Conservation (phyloP, 495 filamentous ascomycete species). For the Trichocladium uniseriatum region DNA sequence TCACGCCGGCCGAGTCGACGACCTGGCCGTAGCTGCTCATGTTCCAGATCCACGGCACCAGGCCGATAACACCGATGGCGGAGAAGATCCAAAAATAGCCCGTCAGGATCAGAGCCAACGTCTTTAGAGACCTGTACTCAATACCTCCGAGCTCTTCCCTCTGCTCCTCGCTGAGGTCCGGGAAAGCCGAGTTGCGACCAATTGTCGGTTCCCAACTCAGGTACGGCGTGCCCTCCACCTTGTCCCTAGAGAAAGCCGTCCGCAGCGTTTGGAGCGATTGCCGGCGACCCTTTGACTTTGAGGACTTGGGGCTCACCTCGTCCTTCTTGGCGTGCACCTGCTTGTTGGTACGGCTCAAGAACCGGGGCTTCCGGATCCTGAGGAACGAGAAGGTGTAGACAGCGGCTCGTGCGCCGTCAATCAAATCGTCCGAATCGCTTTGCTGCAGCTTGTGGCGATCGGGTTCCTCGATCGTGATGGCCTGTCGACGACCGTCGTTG, state of each 20-base stretch:
- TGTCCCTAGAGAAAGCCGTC: slow-evolving; percentile 34
- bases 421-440: slow-evolving; percentile 23
- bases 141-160: slow-evolving; percentile 89
- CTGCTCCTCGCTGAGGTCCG: slow-evolving; percentile 80
- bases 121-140: slow-evolving; percentile 86
- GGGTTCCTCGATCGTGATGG: slow-evolving; percentile 58
- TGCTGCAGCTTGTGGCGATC: slow-evolving; percentile 29
- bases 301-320: neutral
- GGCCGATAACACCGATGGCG: slow-evolving; percentile 57
- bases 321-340: slow-evolving; percentile 17
- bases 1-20: slow-evolving; percentile 52
- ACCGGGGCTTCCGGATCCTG: slow-evolving; percentile 27
- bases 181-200: slow-evolving; percentile 83
- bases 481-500: slow-evolving; percentile 37
- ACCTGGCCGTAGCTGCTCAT: slow-evolving; percentile 46
- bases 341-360: slow-evolving; percentile 10
- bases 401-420: slow-evolving; percentile 28
- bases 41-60: slow-evolving; percentile 72
- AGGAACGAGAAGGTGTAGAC: slow-evolving; percentile 26
- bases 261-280: slow-evolving; percentile 24
- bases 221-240: slow-evolving; percentile 61
- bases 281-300: slow-evolving; percentile 9
- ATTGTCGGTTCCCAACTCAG: slow-evolving; percentile 89
- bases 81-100: slow-evolving; percentile 71
- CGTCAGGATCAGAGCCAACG: slow-evolving; percentile 65